These are phyloP conservation scores for Sarocladiaceae sp. DNA, from an alignment of 2,329 filamentous ascomycete species.

Conservation along the genomic window DNA sequence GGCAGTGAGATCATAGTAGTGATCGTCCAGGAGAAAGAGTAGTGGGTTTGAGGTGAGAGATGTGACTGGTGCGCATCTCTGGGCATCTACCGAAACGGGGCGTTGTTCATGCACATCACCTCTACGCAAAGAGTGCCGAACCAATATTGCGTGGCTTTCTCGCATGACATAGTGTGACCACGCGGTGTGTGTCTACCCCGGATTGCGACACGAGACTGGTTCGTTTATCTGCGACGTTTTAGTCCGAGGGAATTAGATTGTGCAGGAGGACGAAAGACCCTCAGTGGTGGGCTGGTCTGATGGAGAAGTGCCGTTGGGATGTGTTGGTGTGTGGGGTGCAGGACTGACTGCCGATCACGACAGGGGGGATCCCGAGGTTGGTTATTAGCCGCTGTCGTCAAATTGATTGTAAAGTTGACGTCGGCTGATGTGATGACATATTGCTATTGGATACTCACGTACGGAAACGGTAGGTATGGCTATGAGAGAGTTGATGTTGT, in stretches of 20 bases:
- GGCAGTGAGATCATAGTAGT: neutral
- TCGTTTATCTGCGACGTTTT: slow-evolving; percentile 1
- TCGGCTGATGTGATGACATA: too few species aligned
- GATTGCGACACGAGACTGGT: neutral
- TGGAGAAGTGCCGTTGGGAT: neutral
- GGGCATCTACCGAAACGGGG: neutral
- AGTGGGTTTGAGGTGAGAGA: neutral
- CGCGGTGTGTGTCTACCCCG: neutral
- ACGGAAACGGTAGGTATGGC: too few species aligned
- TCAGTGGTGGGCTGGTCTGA: neutral
- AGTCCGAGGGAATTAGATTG: neutral
- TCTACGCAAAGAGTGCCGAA: neutral
- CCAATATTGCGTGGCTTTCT: too few species aligned
- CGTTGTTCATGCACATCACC: neutral
- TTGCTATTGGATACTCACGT: too few species aligned
- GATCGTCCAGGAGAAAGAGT: neutral
- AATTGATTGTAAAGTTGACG: too few species aligned
- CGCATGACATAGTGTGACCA: too few species aligned
- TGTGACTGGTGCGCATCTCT: neutral
- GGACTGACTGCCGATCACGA: too few species aligned
- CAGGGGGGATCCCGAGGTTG: neutral
- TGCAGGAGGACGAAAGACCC: neutral
- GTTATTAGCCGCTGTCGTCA: slow-evolving; percentile 1
- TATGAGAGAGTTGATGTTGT: too few species aligned
- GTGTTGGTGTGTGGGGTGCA: slow-evolving; percentile 1